These are phyloP conservation scores for Nicotiana tabacum DNA, from an alignment of 257 asterid species.

Conservation along the genomic window DNA sequence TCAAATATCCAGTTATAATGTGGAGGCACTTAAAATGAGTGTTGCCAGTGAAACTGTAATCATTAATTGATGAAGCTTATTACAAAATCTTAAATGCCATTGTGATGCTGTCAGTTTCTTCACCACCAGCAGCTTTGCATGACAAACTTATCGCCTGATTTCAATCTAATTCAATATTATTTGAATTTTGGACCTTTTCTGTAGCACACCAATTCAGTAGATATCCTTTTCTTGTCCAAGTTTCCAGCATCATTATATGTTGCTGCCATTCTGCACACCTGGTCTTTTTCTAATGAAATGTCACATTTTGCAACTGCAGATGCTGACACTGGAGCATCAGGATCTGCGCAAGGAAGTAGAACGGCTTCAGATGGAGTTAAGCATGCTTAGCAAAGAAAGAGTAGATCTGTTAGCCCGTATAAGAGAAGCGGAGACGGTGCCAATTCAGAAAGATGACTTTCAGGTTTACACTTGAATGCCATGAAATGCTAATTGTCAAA, in stretches of 20 bases:
- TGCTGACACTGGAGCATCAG: slow-evolving; percentile 23
- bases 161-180: not conserved
- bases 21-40: not conserved
- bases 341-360: slow-evolving; percentile 32
- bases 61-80: slow-evolving; percentile 2
- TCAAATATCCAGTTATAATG: not conserved
- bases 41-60: not conserved
- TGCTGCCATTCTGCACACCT: slow-evolving; percentile 12
- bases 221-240: not conserved
- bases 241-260: slow-evolving; percentile 2
- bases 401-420: slow-evolving; percentile 32
- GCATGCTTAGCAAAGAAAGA: slow-evolving; percentile 42
- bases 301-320: slow-evolving; percentile 23
- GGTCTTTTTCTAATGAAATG: slow-evolving; percentile 21
- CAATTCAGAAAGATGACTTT: slow-evolving; percentile 26
- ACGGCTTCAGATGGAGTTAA: slow-evolving; percentile 44
- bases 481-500: not conserved
- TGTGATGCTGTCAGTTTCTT: not conserved
- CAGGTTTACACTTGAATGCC: slow-evolving; percentile 32
- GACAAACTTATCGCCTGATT: not conserved
- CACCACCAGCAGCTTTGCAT: not conserved
- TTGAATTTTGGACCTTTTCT: not conserved
- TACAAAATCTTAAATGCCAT: not conserved
- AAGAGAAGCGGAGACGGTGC: slow-evolving; percentile 30
- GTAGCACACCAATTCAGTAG: not conserved